These are phyloP conservation scores for Perkinsus marinus DNA, from an alignment of 169 alveolate genomes.

Conservation along the genomic window DNA sequence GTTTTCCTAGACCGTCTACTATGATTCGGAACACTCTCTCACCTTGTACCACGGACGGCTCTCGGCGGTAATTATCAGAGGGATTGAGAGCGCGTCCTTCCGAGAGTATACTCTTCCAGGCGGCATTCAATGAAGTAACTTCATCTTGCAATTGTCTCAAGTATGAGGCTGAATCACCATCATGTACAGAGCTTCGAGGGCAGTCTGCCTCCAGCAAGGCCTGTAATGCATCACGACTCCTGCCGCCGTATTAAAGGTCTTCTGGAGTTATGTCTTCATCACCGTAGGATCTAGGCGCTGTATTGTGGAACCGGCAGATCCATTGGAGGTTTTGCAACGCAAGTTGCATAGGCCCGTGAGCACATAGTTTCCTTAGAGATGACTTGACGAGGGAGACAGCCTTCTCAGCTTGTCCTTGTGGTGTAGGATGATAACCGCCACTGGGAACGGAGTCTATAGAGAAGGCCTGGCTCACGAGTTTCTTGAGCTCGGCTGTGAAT, in stretches of 20 bases:
- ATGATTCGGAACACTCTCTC: background rate
- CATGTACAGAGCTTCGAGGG: background rate
- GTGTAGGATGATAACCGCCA: too few relatives aligned
- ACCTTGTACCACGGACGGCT: background rate
- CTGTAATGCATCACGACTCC: background rate
- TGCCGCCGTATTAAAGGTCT: background rate
- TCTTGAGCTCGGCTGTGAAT: background rate
- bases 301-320: background rate
- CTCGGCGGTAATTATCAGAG: background rate
- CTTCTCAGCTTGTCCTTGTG: background rate
- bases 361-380: background rate
- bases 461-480: too few relatives aligned
- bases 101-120: background rate
- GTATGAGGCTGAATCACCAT: background rate
- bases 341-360: background rate
- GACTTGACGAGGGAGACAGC: background rate
- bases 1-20: background rate
- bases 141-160: background rate
- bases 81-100: background rate
- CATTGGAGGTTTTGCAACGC: background rate
- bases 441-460: too few relatives aligned
- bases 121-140: background rate
- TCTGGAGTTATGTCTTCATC: background rate
- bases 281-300: background rate
- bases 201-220: background rate